phyloP scores from a whole-genome alignment of 768 basidiomycete genomes.

The Lentinula aciculospora region DNA sequence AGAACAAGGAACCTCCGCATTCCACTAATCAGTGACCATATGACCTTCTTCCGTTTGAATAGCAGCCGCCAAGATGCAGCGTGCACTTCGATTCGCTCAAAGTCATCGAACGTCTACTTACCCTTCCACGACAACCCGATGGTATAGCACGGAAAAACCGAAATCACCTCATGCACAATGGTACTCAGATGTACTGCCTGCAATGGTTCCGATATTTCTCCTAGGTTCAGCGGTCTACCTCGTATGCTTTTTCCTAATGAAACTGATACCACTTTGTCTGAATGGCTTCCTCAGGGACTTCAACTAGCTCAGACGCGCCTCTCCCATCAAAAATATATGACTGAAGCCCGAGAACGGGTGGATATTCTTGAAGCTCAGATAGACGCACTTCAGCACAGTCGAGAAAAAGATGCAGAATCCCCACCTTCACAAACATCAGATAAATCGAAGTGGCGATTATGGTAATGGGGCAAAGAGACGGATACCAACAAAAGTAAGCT shows the following conservation, averaged over 20 bases:
- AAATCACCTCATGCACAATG: constrained; percentile 55
- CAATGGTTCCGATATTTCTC: constrained; percentile 74
- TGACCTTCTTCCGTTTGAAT: no score
- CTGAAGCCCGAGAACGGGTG: constrained; percentile 52
- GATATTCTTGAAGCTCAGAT: constrained; percentile 57
- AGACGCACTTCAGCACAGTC: constrained; percentile 29
- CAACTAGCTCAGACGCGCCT: constrained; percentile 58
- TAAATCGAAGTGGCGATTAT: constrained; percentile 7
- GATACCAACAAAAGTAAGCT: neutral
- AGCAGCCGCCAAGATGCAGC: neutral
- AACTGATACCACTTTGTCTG: neutral
- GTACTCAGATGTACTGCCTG: constrained; percentile 66
- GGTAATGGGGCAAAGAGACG: neutral
- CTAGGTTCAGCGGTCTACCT: constrained; percentile 78
- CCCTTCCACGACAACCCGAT: neutral
- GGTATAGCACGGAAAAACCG: constrained; percentile 11
- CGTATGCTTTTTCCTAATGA: constrained; percentile 29
- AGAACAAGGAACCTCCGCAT: neutral
- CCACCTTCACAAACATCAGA: neutral
- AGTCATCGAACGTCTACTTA: neutral
- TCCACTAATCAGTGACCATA: no score
- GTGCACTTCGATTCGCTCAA: neutral
- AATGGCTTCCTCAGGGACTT: constrained; percentile 41
- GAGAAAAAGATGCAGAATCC: constrained; percentile 11
- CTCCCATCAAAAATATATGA: constrained; percentile 67